These are phyloP conservation scores for Phytophthora megakarya DNA, from an alignment of 352 stramenopile species.

Conservation along the genomic window DNA sequence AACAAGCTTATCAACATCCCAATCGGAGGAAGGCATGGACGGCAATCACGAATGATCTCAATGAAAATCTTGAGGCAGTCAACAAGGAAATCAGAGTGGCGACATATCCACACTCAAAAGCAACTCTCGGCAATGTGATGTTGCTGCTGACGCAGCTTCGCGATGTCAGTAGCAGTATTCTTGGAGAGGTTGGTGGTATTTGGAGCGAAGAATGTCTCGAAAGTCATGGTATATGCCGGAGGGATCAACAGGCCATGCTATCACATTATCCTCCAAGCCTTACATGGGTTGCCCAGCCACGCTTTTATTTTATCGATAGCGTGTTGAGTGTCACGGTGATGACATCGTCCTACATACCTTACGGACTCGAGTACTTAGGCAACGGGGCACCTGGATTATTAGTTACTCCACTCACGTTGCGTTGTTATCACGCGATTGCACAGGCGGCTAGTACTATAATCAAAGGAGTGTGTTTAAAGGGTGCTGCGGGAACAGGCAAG, in stretches of 20 bases:
- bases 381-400: conserved; percentile 49
- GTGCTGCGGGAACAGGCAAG: conserved; percentile 49
- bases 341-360: conserved; percentile 49
- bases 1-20: conserved; percentile 41
- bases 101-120: conserved; percentile 31
- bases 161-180: conserved; percentile 48
- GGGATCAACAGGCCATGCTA: conserved; percentile 2
- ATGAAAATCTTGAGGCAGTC: conserved; percentile 42
- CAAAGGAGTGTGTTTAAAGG: conserved; percentile 48
- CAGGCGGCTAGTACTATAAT: conserved; percentile 42
- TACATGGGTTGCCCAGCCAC: conserved; percentile 66
- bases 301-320: conserved; percentile 66
- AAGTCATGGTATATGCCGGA: not conserved
- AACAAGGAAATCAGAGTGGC: conserved; percentile 61
- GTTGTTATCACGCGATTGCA: conserved; percentile 62
- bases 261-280: conserved; percentile 33
- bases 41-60: conserved; percentile 31
- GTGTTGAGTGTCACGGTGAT: conserved; percentile 57
- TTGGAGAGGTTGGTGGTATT: conserved; percentile 31
- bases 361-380: conserved; percentile 76
- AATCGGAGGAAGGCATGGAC: conserved; percentile 44
- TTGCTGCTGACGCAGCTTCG: conserved; percentile 54
- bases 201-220: conserved; percentile 17
- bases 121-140: conserved; percentile 53
- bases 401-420: conserved; percentile 60